Evolutionary conservation across 495 filamentous ascomycete species (phyloP).

Genomic region (Opeltia flavorubescens): DNA sequence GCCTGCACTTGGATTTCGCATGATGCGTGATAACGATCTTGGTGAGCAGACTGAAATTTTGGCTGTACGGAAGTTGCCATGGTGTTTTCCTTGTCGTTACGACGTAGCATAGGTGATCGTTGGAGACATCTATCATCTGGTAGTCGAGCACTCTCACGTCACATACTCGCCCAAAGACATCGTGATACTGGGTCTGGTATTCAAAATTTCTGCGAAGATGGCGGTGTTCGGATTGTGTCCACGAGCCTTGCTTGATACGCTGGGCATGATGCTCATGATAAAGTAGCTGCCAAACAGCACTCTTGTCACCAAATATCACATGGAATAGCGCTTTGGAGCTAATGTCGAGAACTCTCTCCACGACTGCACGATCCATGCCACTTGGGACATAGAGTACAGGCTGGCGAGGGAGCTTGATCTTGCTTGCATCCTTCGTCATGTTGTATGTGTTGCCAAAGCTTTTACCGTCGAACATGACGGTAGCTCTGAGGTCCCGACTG

Average conservation of each 20-base stretch:
- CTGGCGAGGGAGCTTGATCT: constrained; percentile 72
- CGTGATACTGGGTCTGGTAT: constrained; percentile 57
- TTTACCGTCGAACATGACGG: constrained; percentile 48
- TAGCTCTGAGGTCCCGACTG: constrained; percentile 40
- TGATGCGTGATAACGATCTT: constrained; percentile 92
- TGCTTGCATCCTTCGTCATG: constrained; percentile 43
- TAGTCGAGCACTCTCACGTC: constrained; percentile 54
- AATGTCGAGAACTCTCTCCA: constrained; percentile 70
- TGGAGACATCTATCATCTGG: constrained; percentile 81
- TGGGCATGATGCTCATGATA: constrained; percentile 74
- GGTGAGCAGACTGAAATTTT: constrained; percentile 68
- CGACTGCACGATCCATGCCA: constrained; percentile 53
- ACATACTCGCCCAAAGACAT: constrained; percentile 43
- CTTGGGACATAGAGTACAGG: constrained; percentile 72
- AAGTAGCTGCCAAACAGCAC: constrained; percentile 80
- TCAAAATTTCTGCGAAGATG: constrained; percentile 63
- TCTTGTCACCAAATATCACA: constrained; percentile 89
- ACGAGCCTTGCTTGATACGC: constrained; percentile 73
- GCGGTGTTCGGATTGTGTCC: constrained; percentile 53
- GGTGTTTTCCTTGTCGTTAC: constrained; percentile 77
- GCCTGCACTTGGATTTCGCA: constrained; percentile 80
- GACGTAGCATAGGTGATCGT: constrained; percentile 93
- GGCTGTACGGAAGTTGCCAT: constrained; percentile 75
- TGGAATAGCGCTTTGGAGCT: constrained; percentile 91
- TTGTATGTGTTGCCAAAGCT: constrained; percentile 34